Percentiles rank a stretch among this genome's conserved stretches.
Evolutionary conservation across 805 yeast genomes (phyloP).

Genomic region (Schwanniomyces polymorphus): DNA sequence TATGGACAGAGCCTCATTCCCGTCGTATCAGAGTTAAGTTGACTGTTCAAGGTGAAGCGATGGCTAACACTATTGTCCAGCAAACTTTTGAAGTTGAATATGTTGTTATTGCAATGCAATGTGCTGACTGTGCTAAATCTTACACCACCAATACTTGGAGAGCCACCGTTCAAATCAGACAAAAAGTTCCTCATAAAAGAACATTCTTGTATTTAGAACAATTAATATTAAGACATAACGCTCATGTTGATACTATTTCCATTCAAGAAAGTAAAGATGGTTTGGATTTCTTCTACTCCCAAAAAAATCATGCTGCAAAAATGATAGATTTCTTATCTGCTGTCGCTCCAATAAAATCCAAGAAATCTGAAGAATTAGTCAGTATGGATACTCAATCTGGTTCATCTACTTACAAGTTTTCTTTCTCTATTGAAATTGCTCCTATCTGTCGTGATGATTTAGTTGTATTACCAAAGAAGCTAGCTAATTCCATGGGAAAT

Average conservation of each 20-base stretch:
- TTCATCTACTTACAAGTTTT: slow-evolving; percentile 81
- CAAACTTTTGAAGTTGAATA: slow-evolving; percentile 95
- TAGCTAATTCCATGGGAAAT: slow-evolving; percentile 82
- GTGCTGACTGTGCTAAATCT: slow-evolving; percentile 97
- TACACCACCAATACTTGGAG: slow-evolving; percentile 98
- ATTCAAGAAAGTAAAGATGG: slow-evolving; percentile 94
- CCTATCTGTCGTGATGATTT: slow-evolving; percentile 97
- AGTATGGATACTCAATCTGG: slow-evolving; percentile 93
- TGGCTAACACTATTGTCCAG: slow-evolving; percentile 86
- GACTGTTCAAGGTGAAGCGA: slow-evolving; percentile 96
- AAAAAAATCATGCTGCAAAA: slow-evolving; percentile 86
- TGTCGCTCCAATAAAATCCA: slow-evolving; percentile 80
- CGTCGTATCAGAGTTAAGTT: slow-evolving; percentile 88
- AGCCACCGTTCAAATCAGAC: slow-evolving; percentile 96
- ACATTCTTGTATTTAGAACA: slow-evolving; percentile 96
- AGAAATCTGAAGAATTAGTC: slow-evolving; percentile 87
- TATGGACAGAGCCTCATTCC: slow-evolving; percentile 99
- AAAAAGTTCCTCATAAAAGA: slow-evolving; percentile 94
- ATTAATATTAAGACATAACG: slow-evolving; percentile 86
- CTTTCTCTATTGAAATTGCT: slow-evolving; percentile 89
- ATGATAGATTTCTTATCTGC: slow-evolving; percentile 88
- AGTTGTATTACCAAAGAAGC: slow-evolving; percentile 83
- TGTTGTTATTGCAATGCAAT: slow-evolving; percentile 92
- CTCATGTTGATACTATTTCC: slow-evolving; percentile 90
- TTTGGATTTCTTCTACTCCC: slow-evolving; percentile 87